Percentiles rank a stretch among this genome's conserved stretches.
Evolutionary conservation across 352 stramenopile genomes (phyloP).

Genomic region (Phytophthora foliorum): DNA sequence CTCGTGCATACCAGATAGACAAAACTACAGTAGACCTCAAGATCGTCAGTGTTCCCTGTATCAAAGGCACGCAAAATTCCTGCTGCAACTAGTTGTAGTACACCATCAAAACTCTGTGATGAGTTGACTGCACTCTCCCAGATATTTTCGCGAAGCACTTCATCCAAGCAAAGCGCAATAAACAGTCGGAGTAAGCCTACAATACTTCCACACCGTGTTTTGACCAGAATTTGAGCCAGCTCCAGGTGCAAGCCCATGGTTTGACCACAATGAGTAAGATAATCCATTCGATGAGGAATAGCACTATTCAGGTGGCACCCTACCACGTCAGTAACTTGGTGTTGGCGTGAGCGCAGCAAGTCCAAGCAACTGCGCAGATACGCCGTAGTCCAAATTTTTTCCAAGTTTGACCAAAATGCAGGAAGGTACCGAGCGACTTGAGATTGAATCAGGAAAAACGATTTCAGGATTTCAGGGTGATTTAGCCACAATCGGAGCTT

Average conservation of each 20-base stretch:
- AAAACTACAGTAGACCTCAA: conserved; percentile 31
- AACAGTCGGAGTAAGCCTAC: conserved; percentile 19
- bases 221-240: conserved; percentile 1
- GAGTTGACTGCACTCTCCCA: conserved; percentile 14
- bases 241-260: conserved; percentile 16
- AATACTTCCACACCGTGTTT: conserved; percentile 4
- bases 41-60: background rate
- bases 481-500: conserved; percentile 29
- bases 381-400: conserved; percentile 16
- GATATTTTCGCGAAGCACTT: conserved; percentile 25
- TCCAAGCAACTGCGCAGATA: conserved; percentile 24
- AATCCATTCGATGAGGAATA: conserved; percentile 26
- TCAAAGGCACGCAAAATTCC: conserved; percentile 6
- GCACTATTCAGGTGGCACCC: conserved; percentile 11
- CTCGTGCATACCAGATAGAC: conserved; percentile 21
- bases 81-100: conserved; percentile 10
- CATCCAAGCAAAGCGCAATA: conserved; percentile 11
- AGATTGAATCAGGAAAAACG: conserved; percentile 28
- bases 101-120: conserved; percentile 2
- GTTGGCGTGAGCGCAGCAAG: conserved; percentile 9
- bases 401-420: conserved; percentile 20
- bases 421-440: conserved; percentile 8
- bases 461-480: conserved; percentile 19
- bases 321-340: conserved; percentile 3
- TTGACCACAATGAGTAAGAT: conserved; percentile 17